Base-by-base conservation (phyloP, 148 eudicot genomes). In the Fagopyrum esculentum region DNA sequence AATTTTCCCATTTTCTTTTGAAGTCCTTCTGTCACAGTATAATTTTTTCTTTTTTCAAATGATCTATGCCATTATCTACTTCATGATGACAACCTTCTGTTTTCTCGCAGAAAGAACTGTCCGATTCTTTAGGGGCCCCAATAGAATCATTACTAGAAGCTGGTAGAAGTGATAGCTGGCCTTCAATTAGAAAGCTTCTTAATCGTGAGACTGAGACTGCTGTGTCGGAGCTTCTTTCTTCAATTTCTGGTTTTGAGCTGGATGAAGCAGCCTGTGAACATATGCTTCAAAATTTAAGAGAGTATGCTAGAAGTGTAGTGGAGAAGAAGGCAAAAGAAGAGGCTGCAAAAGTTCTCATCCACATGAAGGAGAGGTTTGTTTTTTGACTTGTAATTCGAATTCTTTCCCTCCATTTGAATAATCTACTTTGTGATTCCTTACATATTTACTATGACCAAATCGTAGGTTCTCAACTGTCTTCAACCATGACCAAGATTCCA, bases 291-390 rank as follows among this genome's bases (percentile, higher is more conserved):
- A 60, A 74, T 64, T 75, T 85, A 78, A 74, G 76, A 49, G 77
- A 52, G 60, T 76, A 80, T 66, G 83, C 83, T 7, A 82, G 83
- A 82, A 74, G 73, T 64, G 16, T 82, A 45, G 85, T 78, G 47
- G 85, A 74, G 76, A 82, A 75, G 30, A 85, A 81, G 74, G 75
- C 84, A 44, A 83, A 79, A 75, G 88, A 83, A 66, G 85, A 80
- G 71, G 82, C 88, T 64, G 80, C 82, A 12, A 85, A 81, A 77
- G 85, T 81, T 77, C 73, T 85, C 72, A 71, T 78, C 29, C 81
- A 73, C 44, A 85, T 85, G 88, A 85, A 85, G 77, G 88, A 83
- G 40, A 85, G 22, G 69, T 61, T 61, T 17, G 44, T 61, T 61
- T 61, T 61, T 10, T 22, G 30, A 6, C 4, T 29, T 61, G 9